Evolutionary conservation across 192 early-diverging fungal genomes (phyloP).

Genomic region (Coemansia sp.): DNA sequence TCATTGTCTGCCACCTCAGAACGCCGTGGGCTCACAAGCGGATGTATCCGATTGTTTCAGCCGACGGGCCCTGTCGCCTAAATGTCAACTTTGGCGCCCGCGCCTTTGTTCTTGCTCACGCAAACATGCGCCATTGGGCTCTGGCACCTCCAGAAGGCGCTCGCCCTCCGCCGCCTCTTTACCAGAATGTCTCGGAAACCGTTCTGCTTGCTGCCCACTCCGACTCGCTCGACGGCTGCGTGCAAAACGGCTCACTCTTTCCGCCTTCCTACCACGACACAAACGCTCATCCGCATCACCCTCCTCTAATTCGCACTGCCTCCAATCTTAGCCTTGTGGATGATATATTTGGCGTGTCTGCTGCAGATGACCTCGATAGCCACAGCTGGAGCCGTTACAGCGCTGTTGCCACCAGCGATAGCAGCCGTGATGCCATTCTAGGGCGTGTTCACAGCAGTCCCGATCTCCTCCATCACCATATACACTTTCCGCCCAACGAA

Average conservation of each 20-base stretch:
- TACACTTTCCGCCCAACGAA: too few species aligned
- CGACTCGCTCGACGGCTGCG: background rate
- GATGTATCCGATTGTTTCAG: constrained; percentile 58
- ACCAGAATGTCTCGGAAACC: constrained; percentile 64
- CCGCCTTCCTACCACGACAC: constrained; percentile 32
- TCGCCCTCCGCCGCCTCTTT: constrained; percentile 49
- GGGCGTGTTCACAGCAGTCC: constrained; percentile 6
- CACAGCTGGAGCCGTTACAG: background rate
- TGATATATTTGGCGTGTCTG: background rate
- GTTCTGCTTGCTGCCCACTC: constrained; percentile 53
- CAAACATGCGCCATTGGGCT: constrained; percentile 52
- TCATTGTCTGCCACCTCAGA: constrained; percentile 61
- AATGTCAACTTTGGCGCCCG: constrained; percentile 45
- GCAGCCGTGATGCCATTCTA: background rate
- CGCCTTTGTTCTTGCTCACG: constrained; percentile 50
- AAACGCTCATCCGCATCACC: background rate
- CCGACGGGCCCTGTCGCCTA: constrained; percentile 48
- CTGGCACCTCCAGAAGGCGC: constrained; percentile 45
- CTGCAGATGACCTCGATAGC: background rate
- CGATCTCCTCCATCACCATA: background rate
- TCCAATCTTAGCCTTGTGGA: background rate
- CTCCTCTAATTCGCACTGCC: background rate
- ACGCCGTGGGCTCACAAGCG: constrained; percentile 62
- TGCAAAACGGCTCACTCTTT: background rate
- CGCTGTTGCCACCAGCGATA: background rate